Evolutionary conservation across 495 filamentous ascomycete species (phyloP).

Genomic region (Penicillium lividum): DNA sequence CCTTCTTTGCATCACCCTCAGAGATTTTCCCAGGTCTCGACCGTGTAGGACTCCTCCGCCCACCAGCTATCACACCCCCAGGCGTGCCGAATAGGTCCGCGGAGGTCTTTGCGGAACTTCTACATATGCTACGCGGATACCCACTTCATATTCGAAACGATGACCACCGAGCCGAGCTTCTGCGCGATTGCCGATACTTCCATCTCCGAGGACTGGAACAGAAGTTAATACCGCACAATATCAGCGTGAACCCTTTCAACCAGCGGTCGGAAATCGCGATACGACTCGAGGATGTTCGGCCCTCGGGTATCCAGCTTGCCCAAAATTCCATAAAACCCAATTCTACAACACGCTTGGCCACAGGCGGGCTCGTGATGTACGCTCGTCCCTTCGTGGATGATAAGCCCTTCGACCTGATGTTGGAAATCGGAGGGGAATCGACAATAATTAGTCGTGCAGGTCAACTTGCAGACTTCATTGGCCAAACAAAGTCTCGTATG

Average conservation of each 20-base stretch:
- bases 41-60: conserved; percentile 77
- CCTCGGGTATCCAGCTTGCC: conserved; percentile 72
- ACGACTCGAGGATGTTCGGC: conserved; percentile 79
- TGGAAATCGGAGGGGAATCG: conserved; percentile 73
- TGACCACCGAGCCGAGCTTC: conserved; percentile 73
- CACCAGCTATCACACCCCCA: conserved; percentile 82
- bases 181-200: conserved; percentile 90
- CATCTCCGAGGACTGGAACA: conserved; percentile 92
- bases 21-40: conserved; percentile 88
- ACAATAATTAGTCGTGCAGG: conserved; percentile 60
- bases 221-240: conserved; percentile 74
- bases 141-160: conserved; percentile 74
- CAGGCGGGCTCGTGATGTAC: conserved; percentile 70
- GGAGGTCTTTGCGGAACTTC: conserved; percentile 75
- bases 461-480: conserved; percentile 69
- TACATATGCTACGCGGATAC: conserved; percentile 90
- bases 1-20: conserved; percentile 78
- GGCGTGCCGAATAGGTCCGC: conserved; percentile 77
- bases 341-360: conserved; percentile 13
- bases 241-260: conserved; percentile 71
- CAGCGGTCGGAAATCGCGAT: conserved; percentile 75
- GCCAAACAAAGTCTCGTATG: conserved; percentile 66
- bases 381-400: conserved; percentile 82
- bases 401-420: conserved; percentile 66
- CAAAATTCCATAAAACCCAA: conserved; percentile 32